phyloP scores from a whole-genome alignment of 73 alveolate species.

The Paramecium caudatum region DNA sequence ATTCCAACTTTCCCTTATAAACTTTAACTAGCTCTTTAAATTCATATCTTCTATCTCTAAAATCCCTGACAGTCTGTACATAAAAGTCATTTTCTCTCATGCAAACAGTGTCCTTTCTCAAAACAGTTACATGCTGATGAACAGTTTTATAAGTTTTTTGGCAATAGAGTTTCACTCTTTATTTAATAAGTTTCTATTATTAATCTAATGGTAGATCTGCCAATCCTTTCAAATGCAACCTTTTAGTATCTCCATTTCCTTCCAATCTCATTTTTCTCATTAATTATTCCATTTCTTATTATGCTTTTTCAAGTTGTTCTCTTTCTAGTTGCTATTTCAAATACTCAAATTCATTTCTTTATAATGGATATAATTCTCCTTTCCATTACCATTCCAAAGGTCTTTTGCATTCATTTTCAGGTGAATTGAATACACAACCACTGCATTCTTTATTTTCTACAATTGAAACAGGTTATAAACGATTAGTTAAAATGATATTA shows the following conservation, averaged over 20 bases:
- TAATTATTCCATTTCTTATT: neutral
- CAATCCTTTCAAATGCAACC: neutral
- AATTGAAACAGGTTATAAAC: conserved; percentile 99
- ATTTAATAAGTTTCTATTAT: conserved; percentile 79
- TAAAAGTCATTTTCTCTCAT: conserved; percentile 99
- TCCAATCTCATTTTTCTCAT: neutral
- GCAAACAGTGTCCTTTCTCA: conserved; percentile 97
- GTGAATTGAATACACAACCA: conserved; percentile 93
- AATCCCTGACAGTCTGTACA: conserved; percentile 98
- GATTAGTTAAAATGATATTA: conserved; percentile 98
- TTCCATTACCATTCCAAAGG: conserved; percentile 98
- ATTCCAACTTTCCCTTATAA: conserved; percentile 93
- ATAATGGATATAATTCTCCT: conserved; percentile 97
- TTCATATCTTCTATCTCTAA: conserved; percentile 99
- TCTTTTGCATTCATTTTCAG: conserved; percentile 95
- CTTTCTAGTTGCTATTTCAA: conserved; percentile 89
- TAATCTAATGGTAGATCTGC: conserved; percentile 26
- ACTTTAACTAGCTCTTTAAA: conserved; percentile 95
- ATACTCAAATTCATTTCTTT: conserved; percentile 94
- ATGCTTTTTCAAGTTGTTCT: conserved; percentile 72
- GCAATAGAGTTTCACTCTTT: conserved; percentile 94
- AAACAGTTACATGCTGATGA: conserved; percentile 87
- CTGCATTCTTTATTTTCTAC: conserved; percentile 96
- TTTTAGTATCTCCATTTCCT: neutral
- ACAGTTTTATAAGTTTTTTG: conserved; percentile 88